Conservation (phyloP, 2,329 filamentous ascomycete genomes). For the Fusarium pseudonygamai region DNA sequence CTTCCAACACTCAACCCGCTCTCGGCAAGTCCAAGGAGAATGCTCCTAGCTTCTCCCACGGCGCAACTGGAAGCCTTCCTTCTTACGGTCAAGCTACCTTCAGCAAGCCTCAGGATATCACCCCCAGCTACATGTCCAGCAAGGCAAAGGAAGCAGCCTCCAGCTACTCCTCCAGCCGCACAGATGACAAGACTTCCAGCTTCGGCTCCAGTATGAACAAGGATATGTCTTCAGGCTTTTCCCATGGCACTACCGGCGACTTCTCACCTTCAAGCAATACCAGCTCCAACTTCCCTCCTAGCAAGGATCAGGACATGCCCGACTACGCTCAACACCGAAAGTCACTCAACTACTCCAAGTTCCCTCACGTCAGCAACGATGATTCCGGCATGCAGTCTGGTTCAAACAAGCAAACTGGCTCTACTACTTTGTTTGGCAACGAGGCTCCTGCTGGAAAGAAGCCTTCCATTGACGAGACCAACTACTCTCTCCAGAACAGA, state of each 20-base stretch:
- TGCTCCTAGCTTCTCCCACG: background rate
- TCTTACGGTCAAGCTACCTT: too few species aligned
- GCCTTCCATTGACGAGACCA: conserved; percentile 2
- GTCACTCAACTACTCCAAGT: conserved; percentile 4
- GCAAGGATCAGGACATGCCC: background rate
- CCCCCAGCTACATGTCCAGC: background rate
- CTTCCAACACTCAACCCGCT: background rate
- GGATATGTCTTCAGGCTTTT: background rate
- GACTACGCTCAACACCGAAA: background rate
- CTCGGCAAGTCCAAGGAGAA: background rate
- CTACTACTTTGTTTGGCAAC: background rate
- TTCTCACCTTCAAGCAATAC: background rate
- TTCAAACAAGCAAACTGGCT: background rate
- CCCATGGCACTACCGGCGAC: background rate
- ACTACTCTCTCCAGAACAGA: conserved; percentile 17
- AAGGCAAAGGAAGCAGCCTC: background rate
- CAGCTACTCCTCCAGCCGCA: background rate
- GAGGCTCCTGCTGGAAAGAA: background rate
- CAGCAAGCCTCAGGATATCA: background rate
- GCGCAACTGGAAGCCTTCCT: too few species aligned
- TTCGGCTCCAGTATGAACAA: background rate
- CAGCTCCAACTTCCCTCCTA: background rate
- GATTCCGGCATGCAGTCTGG: background rate
- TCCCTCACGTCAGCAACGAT: background rate
- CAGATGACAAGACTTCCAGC: background rate